Base-by-base conservation (phyloP, 805 yeast species). In the Cyberlindnera subsufficiens region DNA sequence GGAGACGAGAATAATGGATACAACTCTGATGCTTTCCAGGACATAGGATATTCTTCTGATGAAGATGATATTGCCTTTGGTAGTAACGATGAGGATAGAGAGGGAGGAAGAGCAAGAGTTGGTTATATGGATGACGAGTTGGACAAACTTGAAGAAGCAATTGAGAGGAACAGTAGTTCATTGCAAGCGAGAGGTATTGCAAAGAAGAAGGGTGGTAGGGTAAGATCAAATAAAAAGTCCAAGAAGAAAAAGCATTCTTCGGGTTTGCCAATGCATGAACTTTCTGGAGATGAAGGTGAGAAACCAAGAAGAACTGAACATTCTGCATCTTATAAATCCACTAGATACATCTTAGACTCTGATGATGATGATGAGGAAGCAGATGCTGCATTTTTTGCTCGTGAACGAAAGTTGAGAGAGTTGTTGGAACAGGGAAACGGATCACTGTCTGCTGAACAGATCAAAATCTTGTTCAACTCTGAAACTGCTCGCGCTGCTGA, bases 341-440 rank as follows among this genome's bases (percentile, higher is more conserved):
- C 80, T 4, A 79, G 74, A 42, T 74, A 62, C 49, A 73, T 82
- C 37, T 66, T 66, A 39, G 82, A 74, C 40, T 78, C 86, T 2
- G 86, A 80, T 52, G 77, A 69, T 10, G 86, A 79, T 37, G 86
- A 80, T 52, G 77, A 69, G 13, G 86, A 78, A 37, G 66, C 67
- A 33, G 77, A 72, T 40, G 56, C 53, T 3, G 68, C 52, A 27
- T 82, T 82, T 54, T 82, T 75, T 55, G 78, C 61, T 35, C 69
- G 76, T 44, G 90, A 83, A 52, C 66, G 67, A 42, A 60, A 65
- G 43, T 63, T 79, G 36, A 74, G 81, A 37, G 59, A 53, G 31
- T 38, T 65, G 7, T 37, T 55, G 22, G 47, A 47, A 14, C 30
- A 20, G 11, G 43, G 49, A 25, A 35, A 35, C 32, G 60, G 59